Conservation (phyloP, 2,329 filamentous ascomycete species). For the Aspergillus tamarii region DNA sequence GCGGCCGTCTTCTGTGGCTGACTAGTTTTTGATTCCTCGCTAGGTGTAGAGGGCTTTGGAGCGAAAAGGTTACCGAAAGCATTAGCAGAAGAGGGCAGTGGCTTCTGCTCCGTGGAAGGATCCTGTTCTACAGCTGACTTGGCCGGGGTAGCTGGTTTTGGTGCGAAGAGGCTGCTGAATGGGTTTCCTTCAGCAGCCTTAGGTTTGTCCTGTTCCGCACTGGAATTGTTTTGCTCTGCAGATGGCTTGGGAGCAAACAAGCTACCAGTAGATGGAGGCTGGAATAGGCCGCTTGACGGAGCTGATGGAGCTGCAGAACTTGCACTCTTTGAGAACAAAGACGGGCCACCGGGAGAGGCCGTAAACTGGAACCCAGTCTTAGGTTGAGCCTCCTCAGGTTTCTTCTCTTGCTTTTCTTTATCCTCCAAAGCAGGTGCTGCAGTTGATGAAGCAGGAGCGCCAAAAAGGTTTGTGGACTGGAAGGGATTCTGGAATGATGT, state of each 20-base stretch:
- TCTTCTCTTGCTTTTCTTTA: constrained; percentile 18
- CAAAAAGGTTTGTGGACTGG: constrained; percentile 26
- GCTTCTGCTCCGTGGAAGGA: constrained; percentile 17
- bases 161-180: constrained; percentile 24
- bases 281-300: constrained; percentile 20
- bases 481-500: constrained; percentile 27
- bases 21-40: constrained; percentile 17
- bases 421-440: constrained; percentile 16
- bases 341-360: constrained; percentile 13
- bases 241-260: constrained; percentile 27
- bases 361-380: constrained; percentile 21
- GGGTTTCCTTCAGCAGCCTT: constrained; percentile 23
- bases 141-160: constrained; percentile 20
- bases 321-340: constrained; percentile 25
- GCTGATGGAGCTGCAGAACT: constrained; percentile 15
- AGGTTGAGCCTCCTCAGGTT: constrained; percentile 15
- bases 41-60: constrained; percentile 18
- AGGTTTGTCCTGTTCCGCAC: constrained; percentile 19
- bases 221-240: constrained; percentile 4
- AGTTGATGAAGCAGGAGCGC: constrained; percentile 12
- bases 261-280: constrained; percentile 25
- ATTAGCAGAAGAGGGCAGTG: constrained; percentile 14
- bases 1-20: constrained; percentile 16
- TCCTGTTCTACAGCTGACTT: constrained; percentile 20
- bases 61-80: constrained; percentile 21